phyloP scores from a whole-genome alignment of 305 asterid species.

The Fraxinus baroniana region DNA sequence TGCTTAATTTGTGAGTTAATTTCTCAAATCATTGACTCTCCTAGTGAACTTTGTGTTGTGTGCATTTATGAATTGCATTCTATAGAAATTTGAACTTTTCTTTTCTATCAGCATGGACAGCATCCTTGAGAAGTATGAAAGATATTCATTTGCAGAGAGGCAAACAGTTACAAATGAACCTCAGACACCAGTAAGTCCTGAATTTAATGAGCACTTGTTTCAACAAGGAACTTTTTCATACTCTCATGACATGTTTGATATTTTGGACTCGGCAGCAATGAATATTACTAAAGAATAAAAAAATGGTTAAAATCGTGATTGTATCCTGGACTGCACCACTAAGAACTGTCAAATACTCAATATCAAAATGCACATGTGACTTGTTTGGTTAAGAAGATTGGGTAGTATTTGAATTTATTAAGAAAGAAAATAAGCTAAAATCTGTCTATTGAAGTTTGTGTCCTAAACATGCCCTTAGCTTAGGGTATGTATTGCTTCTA shows the following conservation, averaged over 20 bases:
- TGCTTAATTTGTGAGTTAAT: background rate
- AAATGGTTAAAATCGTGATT: background rate
- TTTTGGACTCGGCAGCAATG: background rate
- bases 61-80: background rate
- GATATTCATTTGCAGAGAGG: constrained; percentile 80
- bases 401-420: background rate
- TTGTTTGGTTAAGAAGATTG: background rate
- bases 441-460: background rate
- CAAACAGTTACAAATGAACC: constrained; percentile 50
- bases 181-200: constrained; percentile 46
- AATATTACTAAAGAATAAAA: background rate
- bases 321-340: background rate
- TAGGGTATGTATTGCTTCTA: background rate
- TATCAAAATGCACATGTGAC: background rate
- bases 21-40: background rate
- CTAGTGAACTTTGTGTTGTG: background rate
- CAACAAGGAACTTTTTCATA: background rate
- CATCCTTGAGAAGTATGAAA: constrained; percentile 79
- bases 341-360: background rate
- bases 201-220: background rate
- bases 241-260: background rate
- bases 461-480: background rate
- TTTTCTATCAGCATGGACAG: constrained; percentile 68
- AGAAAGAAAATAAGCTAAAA: background rate
- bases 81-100: background rate